These are phyloP conservation scores for Aspergillus versicolor DNA, from an alignment of 2,329 filamentous ascomycete species.

Conservation along the genomic window DNA sequence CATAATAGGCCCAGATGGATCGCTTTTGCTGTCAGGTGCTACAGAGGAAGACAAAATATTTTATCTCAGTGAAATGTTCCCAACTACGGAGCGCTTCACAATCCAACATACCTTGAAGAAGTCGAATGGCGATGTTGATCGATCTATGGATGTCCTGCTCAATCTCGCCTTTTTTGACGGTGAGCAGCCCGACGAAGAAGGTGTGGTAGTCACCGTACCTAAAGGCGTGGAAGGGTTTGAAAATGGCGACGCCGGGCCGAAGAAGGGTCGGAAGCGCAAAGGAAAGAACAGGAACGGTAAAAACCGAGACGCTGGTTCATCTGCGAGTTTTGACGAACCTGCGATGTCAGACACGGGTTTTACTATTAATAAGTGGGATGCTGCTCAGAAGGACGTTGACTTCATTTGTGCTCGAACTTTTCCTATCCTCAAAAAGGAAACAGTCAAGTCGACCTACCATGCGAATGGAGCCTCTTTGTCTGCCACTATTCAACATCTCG, in stretches of 20 bases:
- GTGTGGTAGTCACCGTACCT: conserved; percentile 44
- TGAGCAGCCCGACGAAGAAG: conserved; percentile 55
- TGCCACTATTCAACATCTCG: conserved; percentile 56
- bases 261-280: conserved; percentile 46
- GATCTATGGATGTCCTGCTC: conserved; percentile 75
- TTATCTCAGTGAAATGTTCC: conserved; percentile 70
- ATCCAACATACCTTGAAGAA: conserved; percentile 68
- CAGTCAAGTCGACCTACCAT: conserved; percentile 60
- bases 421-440: conserved; percentile 46
- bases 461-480: conserved; percentile 55
- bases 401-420: conserved; percentile 57
- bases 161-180: conserved; percentile 74
- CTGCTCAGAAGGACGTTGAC: conserved; percentile 57
- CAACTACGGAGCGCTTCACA: conserved; percentile 64
- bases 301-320: conserved; percentile 21
- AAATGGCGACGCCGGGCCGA: conserved; percentile 45
- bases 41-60: conserved; percentile 59
- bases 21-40: conserved; percentile 28
- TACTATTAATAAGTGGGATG: conserved; percentile 58
- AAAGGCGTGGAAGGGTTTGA: conserved; percentile 85
- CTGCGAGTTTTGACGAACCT: conserved; percentile 15
- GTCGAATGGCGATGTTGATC: conserved; percentile 64
- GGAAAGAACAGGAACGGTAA: conserved; percentile 33
- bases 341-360: conserved; percentile 15
- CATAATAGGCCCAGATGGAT: conserved; percentile 29